phyloP scores from a whole-genome alignment of 805 yeast species.

The Candida manassasensis region DNA sequence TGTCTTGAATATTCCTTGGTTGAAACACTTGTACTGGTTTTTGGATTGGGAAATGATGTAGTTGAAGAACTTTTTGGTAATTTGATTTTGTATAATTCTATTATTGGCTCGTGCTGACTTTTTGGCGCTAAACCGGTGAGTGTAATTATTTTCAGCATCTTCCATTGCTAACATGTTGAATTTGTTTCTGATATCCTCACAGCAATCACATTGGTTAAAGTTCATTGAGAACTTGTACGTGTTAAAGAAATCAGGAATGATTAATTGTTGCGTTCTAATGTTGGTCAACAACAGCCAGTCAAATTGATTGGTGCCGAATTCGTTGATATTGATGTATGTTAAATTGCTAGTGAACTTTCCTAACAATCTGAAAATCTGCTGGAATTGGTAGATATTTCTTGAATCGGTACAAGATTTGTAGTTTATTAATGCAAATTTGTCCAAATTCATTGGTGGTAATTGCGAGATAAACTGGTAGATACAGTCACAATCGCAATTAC shows the following conservation, averaged over 20 bases:
- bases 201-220: conserved; percentile 2
- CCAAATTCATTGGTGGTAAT: conserved; percentile 2
- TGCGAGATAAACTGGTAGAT: neutral
- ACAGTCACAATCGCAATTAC: conserved; percentile 1
- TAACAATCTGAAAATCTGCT: neutral
- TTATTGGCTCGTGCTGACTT: neutral
- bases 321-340: conserved; percentile 2
- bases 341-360: neutral
- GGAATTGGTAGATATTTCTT: conserved; percentile 2
- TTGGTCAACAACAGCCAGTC: neutral
- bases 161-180: neutral
- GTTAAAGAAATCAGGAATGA: conserved; percentile 4
- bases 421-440: neutral
- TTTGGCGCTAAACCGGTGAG: neutral
- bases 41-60: neutral
- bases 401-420: conserved; percentile 1
- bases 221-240: conserved; percentile 1
- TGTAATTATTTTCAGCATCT: conserved; percentile 1
- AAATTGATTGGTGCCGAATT: conserved; percentile 1
- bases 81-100: conserved; percentile 1
- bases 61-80: neutral
- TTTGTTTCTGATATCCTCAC: neutral
- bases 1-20: neutral
- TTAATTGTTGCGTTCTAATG: neutral
- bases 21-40: conserved; percentile 1